Conservation (phyloP, 768 basidiomycete genomes). For the Termitomyces sp. region DNA sequence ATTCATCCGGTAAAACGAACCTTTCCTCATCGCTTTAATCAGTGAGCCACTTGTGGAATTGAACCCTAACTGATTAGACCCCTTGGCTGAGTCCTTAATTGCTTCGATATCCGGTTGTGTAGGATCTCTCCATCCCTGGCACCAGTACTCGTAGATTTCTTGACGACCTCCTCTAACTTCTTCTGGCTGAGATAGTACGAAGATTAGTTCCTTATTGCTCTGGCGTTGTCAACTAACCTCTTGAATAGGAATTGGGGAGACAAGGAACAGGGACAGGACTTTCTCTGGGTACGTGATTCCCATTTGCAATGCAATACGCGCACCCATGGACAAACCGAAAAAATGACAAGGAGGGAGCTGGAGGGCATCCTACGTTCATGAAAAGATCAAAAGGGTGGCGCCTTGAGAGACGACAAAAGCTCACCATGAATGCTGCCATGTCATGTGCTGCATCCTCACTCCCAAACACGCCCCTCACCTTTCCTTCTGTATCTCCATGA, state of each 20-base stretch:
- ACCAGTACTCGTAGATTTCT: constrained; percentile 20
- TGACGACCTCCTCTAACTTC: constrained; percentile 28
- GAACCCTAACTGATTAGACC: constrained; percentile 23
- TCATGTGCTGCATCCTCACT: constrained; percentile 28
- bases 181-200: constrained; percentile 18
- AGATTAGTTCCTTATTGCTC: not conserved
- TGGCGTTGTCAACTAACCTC: constrained; percentile 20
- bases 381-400: not conserved
- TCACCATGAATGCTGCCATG: constrained; percentile 29
- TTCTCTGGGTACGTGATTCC: constrained; percentile 27
- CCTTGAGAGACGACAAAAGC: not conserved
- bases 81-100: constrained; percentile 1
- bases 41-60: constrained; percentile 19
- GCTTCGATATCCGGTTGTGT: not conserved
- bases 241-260: constrained; percentile 28
- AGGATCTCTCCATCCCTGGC: constrained; percentile 4
- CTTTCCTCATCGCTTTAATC: constrained; percentile 18
- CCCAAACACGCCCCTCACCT: constrained; percentile 20
- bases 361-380: constrained; percentile 25
- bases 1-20: not conserved
- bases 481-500: constrained; percentile 26
- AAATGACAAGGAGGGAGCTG: constrained; percentile 31
- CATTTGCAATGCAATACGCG: constrained; percentile 26
- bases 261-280: constrained; percentile 28
- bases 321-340: constrained; percentile 31